Percentiles rank a stretch among this genome's conserved stretches.
Conservation (phyloP, 768 basidiomycete species). For the Hemileccinum impolitum region DNA sequence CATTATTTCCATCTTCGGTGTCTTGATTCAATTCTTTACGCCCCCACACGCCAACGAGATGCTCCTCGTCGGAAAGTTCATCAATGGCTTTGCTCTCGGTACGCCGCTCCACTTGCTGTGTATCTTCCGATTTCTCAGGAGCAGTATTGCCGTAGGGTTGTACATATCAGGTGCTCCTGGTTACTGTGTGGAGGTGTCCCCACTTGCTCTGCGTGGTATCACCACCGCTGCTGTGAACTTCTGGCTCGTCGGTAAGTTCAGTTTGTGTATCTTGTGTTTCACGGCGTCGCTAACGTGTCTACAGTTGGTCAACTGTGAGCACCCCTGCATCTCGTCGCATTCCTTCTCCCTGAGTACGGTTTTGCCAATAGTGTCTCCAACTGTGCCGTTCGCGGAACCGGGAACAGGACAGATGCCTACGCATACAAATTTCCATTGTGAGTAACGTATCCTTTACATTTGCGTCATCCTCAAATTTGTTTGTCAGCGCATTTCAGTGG, state of each 20-base stretch:
- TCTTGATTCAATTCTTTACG: constrained; percentile 21
- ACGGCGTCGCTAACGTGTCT: neutral
- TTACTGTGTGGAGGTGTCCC: constrained; percentile 28
- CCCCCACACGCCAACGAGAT: constrained; percentile 20
- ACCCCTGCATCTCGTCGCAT: neutral
- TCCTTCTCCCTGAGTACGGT: neutral
- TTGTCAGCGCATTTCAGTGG: constrained; percentile 28
- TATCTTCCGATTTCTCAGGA: neutral
- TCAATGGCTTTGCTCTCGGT: constrained; percentile 28
- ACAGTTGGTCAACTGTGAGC: constrained; percentile 25
- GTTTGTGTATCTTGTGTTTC: no score
- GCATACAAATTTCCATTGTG: constrained; percentile 29
- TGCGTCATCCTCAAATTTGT: neutral
- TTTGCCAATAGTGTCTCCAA: constrained; percentile 18
- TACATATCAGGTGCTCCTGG: constrained; percentile 21
- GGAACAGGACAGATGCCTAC: constrained; percentile 17
- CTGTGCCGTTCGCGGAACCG: constrained; percentile 23
- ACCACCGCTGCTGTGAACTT: constrained; percentile 26
- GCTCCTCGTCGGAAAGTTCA: constrained; percentile 24
- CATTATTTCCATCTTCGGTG: constrained; percentile 17
- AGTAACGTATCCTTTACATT: neutral
- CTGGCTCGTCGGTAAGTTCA: constrained; percentile 23
- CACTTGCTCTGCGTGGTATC: constrained; percentile 24
- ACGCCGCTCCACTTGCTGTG: neutral
- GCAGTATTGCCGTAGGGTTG: constrained; percentile 11